phyloP scores from a whole-genome alignment of 495 filamentous ascomycete genomes.

The Poronia punctata region DNA sequence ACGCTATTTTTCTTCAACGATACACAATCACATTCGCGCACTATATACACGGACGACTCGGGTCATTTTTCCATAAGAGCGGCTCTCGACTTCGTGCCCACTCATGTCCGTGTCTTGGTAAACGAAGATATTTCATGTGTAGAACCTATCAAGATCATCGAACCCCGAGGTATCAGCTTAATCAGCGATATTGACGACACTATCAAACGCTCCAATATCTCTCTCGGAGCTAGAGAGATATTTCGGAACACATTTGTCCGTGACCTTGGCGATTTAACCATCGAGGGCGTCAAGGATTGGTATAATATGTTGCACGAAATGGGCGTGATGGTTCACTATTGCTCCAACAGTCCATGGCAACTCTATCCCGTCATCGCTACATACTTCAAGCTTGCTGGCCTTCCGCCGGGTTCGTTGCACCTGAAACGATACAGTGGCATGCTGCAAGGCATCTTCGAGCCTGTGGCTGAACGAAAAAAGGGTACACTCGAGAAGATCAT shows the following conservation, averaged over 20 bases:
- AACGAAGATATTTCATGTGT: conserved; percentile 77
- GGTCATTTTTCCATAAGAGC: conserved; percentile 79
- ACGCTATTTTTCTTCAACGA: conserved; percentile 93
- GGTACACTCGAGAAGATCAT: conserved; percentile 77
- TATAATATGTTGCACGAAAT: conserved; percentile 66
- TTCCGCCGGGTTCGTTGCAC: conserved; percentile 86
- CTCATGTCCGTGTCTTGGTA: conserved; percentile 77
- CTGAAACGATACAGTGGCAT: conserved; percentile 93
- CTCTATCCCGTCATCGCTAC: conserved; percentile 79
- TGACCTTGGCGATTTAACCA: conserved; percentile 69
- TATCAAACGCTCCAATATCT: conserved; percentile 90
- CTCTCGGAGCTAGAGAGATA: conserved; percentile 79
- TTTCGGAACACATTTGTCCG: conserved; percentile 93
- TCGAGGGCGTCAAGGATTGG: conserved; percentile 86
- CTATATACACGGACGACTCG: conserved; percentile 70
- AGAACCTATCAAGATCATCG: conserved; percentile 65
- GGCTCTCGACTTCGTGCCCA: conserved; percentile 81
- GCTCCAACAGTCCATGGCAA: conserved; percentile 95
- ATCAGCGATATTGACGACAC: conserved; percentile 99
- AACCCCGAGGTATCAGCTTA: conserved; percentile 76
- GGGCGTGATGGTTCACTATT: conserved; percentile 85
- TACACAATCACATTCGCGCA: conserved; percentile 65
- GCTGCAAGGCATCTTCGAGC: conserved; percentile 96
- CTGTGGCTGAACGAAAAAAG: conserved; percentile 90
- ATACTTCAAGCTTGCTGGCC: conserved; percentile 70